phyloP scores from a whole-genome alignment of 805 yeast genomes.

The Komagataella mondaviorum region DNA sequence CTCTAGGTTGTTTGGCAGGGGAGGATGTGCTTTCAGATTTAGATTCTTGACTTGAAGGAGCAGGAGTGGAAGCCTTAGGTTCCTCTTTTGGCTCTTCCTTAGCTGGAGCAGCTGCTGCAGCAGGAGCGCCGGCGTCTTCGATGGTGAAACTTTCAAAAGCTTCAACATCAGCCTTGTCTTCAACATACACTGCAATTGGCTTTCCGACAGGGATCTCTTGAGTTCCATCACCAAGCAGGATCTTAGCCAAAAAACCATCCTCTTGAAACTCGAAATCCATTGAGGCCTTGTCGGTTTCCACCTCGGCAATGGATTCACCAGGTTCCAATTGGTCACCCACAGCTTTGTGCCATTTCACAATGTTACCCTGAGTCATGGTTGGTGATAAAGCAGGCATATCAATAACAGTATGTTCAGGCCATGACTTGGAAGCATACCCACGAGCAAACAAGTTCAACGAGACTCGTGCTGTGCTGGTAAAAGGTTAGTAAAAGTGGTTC shows the following conservation, averaged over 20 bases:
- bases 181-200: conserved; percentile 96
- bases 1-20: conserved; percentile 26
- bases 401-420: conserved; percentile 59
- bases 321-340: conserved; percentile 83
- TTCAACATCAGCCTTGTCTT: conserved; percentile 67
- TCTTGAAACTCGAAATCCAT: conserved; percentile 99
- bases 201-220: conserved; percentile 87
- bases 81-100: conserved; percentile 15
- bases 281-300: conserved; percentile 95
- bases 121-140: conserved; percentile 58
- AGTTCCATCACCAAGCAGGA: conserved; percentile 70
- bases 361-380: conserved; percentile 93
- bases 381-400: conserved; percentile 99
- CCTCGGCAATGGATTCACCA: conserved; percentile 93
- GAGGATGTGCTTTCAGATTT: conserved; percentile 24
- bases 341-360: conserved; percentile 80
- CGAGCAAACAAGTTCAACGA: conserved; percentile 10
- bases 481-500: neutral
- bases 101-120: conserved; percentile 29
- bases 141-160: conserved; percentile 82
- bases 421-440: conserved; percentile 11
- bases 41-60: conserved; percentile 15
- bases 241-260: conserved; percentile 86
- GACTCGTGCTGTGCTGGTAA: conserved; percentile 5
- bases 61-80: conserved; percentile 16